Evolutionary conservation across 306 rosid genomes (phyloP), one percentile per base, ranked within the genome.

Genomic region (Medicago ruthenica): DNA sequence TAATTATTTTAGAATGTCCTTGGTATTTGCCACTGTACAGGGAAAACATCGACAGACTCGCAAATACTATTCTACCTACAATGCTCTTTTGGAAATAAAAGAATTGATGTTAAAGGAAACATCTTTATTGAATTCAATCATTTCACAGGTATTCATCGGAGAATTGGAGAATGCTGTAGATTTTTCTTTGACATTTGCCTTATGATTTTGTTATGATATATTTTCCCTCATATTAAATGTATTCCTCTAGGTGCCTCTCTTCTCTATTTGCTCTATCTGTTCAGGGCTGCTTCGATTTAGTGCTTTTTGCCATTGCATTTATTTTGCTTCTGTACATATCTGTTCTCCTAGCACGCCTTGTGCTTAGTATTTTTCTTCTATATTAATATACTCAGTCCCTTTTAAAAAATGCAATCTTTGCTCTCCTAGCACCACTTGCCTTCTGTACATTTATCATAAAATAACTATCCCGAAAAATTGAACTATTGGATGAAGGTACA

Each of bases 31-130:
- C 47, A 53, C 45, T 74, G 39, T 68, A 45, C 87, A 95, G 92
- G 96, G 89, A 57, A 95, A 89, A 68, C 97, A 85, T 83, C 83
- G 81, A 61, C 97, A 92, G 73, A 95, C 98, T 37, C 91, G 85
- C 64, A 90, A 88, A 86, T 85, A 83, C 69, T 95, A 92, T 81
- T 89, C 91, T 40, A 92, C 97, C 22, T 89, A 87, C 83, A 95
- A 95, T 83, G 91, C 97, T 72, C 93, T 92, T 27, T 79, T 90
- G 91, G 97, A 95, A 87, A 95, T 87, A 39, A 95, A 95, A 84
- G 97, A 90, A 59, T 76, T 92, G 91, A 92, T 92, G 97, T 67
- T 86, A 22, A 95, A 92, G 87, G 97, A 95, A 86, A 86, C 85
- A 64, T 95, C 99, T 66, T 87, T 95, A 41, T 74, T 95, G 88